A percentile compares a stretch with the other conserved stretches of the same genome.
These are phyloP conservation scores for Picea abies DNA, from an alignment of 83 land plant genomes.

Conservation along the genomic window DNA sequence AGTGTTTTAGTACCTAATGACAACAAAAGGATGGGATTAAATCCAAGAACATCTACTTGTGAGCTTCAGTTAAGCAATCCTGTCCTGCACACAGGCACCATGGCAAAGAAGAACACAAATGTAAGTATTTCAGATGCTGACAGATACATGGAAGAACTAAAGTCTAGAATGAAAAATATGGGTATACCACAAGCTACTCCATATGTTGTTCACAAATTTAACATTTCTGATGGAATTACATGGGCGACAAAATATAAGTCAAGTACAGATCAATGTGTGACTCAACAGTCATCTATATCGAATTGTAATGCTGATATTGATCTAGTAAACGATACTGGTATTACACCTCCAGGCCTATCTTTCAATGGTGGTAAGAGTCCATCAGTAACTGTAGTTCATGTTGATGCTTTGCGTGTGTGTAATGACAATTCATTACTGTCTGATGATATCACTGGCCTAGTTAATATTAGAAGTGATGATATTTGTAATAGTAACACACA, in stretches of 20 bases:
- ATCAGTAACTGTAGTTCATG: not conserved
- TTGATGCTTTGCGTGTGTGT: not conserved
- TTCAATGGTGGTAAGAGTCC: not conserved
- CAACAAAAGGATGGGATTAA: not conserved
- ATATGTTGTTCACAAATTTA: too few species aligned
- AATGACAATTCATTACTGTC: not conserved
- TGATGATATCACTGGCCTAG: not conserved
- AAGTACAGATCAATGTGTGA: not conserved
- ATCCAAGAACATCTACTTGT: not conserved
- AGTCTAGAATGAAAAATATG: not conserved
- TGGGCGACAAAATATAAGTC: not conserved
- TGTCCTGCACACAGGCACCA: not conserved
- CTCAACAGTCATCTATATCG: not conserved
- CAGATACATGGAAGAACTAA: not conserved
- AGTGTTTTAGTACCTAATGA: not conserved
- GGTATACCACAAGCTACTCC: not conserved
- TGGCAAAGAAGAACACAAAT: not conserved
- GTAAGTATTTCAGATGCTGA: not conserved
- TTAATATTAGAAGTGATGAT: not conserved
- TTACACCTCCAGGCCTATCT: not conserved
- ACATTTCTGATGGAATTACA: too few species aligned
- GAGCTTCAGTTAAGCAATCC: not conserved
- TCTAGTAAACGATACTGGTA: not conserved
- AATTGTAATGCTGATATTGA: not conserved
- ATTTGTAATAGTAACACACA: slow-evolving; percentile 1